Evolutionary conservation across 164 flowering plant species (phyloP), one percentile per base, ranked within the genome.

Genomic region (Berberis vulgaris): DNA sequence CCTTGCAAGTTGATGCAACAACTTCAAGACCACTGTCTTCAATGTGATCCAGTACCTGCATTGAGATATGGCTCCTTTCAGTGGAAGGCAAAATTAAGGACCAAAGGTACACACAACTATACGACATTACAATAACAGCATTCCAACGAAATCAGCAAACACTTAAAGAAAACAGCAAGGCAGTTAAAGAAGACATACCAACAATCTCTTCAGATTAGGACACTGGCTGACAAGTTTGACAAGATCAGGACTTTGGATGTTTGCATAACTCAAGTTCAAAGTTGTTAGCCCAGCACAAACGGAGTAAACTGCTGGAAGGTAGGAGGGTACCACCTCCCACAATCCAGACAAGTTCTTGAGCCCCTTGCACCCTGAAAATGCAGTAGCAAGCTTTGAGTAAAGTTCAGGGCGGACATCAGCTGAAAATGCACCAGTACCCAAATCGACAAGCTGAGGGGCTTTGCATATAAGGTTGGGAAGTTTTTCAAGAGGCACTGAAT

Each of bases 291-390:
- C 70, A 11, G 83, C 60, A 67, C 98, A 87, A 9, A 78, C 63
- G 8, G 92, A 67, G 74, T 81, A 83, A 12, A 86, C 9, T 54
- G 86, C 82, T 1, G 90, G 86, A 54, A 91, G 81, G 49, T 79
- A 86, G 12, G 76, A 64, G 6, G 91, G 89, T 46, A 71, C 81
- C 6, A 79, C 89, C 68, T 85, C 96, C 94, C 92, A 93, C 65
- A 93, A 86, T n/a, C 96, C 98, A 65, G 98, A 93, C 58, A 93
- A 75, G 68, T 84, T 77, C 80, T 74, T 81, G 46, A 93, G 82
- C 49, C 77, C 72, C 72, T 83, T 90, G 76, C 96, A 90, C 42
- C 72, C 69, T 9, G 84, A 74, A 67, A 93, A 79, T 40, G 96
- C 94, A 56, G 76, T 81, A 4, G 75, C 66, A 57, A 93, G 72